Base-by-base conservation (phyloP, 768 basidiomycete genomes). In the Terana coerulea region DNA sequence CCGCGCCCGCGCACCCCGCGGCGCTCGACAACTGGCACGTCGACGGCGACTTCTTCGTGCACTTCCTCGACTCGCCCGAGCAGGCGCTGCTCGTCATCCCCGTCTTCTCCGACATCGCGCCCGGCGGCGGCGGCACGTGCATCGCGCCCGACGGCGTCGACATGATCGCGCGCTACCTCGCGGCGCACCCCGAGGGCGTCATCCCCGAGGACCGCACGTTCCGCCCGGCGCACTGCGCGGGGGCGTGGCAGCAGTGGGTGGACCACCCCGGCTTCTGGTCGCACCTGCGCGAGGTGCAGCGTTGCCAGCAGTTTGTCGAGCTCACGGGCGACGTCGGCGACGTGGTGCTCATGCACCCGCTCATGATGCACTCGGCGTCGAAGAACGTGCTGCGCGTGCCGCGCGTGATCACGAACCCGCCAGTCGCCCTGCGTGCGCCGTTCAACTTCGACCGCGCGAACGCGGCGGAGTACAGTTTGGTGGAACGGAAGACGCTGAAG, bases 171-270 rank as follows among this genome's bases (percentile, higher is more conserved):
- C 68, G 66, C 19, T 80, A 80, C 60, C 72, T 82, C 40, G 72
- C 75, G 25, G 63, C 59, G 11, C 79, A 79, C 60, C 77, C 78
- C 19, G 77, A 79, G 61, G 78, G 79, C 52, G 77, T 78, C 26
- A 59, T 73, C 41, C 75, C 76, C 1, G 72, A 70, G 9, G 70
- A 68, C 7, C 67, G 71, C 30, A 73, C 75, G 4, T 76, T 79
- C 60, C 71, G 72, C 21, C 77, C 78, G 2, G 73, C 74, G 7
- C 75, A 69, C 25, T 72, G 67, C n/a, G n/a, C n/a, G n/a, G n/a
- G n/a, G n/a, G n/a, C n/a, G n/a, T n/a, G n/a, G n/a, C n/a, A n/a
- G n/a, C n/a, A n/a, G n/a, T n/a, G n/a, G n/a, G n/a, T n/a, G 26
- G 53, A 50, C 24, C 22, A 49, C 25, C 53, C 53, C 8, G 42